Evolutionary conservation across 1,284 basidiomycete genomes (phyloP), one percentile per base, ranked within the genome.

Genomic region (Ceratobasidium sp.): DNA sequence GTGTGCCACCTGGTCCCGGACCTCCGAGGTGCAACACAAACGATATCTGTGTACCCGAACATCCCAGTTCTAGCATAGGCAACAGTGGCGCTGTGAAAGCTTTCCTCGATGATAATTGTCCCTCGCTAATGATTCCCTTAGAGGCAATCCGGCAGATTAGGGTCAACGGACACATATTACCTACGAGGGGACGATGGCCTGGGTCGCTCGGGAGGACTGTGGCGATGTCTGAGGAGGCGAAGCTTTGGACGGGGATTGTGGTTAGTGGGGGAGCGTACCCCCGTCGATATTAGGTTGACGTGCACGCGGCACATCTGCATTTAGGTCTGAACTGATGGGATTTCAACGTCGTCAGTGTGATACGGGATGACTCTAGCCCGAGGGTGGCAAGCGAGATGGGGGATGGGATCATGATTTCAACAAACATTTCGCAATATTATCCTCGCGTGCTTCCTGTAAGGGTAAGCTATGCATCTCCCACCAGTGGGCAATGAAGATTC

Each of bases 191-290:
- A 44, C 21, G 49, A 18, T 44, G 7, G 57, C 44, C 26, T 23
- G 26, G 30, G n/a, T 44, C 18, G 49, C n/a, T 23, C 14, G 43
- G 21, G 38, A 2, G n/a, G 9, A 6, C 43, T 13, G 38, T 43
- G 57, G 57, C 57, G 57, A 59, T 59, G 57, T 59, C 23, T 13
- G 1, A 26, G 26, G 14, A 59, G 43, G 57, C 38, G 21, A 44
- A 13, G 44, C 38, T 11, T n/a, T 11, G 26, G 38, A 43, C 38
- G 23, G 18, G 43, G 3, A 26, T 43, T 21, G 16, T 38, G n/a
- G 35, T 38, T 38, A 5, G 11, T 11, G 57, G 57, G 7, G 11
- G 9, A n/a, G 26, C 8, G 23, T 59, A 43, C 23, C 21, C 7
- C 38, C 38, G n/a, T 43, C 28, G 28, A 41, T 35, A 41, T 26